Percentiles rank a stretch among this genome's conserved stretches.
Evolutionary conservation across 768 basidiomycete genomes (phyloP).

Genomic region (Leccinum truebloodii): DNA sequence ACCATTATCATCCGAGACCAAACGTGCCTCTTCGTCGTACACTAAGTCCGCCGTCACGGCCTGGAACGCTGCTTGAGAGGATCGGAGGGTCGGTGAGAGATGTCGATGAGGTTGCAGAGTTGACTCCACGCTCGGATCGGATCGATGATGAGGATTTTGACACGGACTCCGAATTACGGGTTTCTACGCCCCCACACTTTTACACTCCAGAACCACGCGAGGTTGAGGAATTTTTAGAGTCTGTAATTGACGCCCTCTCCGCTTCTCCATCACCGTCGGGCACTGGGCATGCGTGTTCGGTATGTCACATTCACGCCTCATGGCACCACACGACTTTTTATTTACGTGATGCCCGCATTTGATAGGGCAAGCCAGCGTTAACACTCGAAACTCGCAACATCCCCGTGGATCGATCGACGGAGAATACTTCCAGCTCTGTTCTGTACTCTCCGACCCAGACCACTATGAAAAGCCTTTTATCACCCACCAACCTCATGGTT

Average conservation of each 20-base stretch:
- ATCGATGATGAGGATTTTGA: conserved; percentile 9
- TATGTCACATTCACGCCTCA: conserved; percentile 17
- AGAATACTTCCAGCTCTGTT: conserved; percentile 5
- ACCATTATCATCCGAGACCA: conserved; percentile 2
- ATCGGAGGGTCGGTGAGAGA: conserved; percentile 15
- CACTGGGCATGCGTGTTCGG: conserved; percentile 15
- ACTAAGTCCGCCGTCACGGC: conserved; percentile 11
- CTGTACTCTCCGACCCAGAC: conserved; percentile 16
- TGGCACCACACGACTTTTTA: conserved; percentile 1
- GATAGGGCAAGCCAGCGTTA: conserved; percentile 10
- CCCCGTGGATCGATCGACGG: conserved; percentile 4
- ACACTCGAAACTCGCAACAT: conserved; percentile 19
- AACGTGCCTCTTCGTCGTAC: conserved; percentile 14
- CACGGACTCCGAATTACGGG: not conserved
- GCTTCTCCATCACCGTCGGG: not conserved
- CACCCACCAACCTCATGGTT: conserved; percentile 3
- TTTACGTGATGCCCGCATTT: conserved; percentile 7
- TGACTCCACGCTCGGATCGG: conserved; percentile 5
- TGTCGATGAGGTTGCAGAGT: not conserved
- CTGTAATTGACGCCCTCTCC: conserved; percentile 20
- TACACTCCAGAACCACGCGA: conserved; percentile 25
- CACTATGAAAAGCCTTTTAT: conserved; percentile 8
- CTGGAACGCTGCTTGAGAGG: conserved; percentile 22
- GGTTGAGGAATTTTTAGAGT: conserved; percentile 28
- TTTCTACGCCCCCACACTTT: conserved; percentile 9